These are phyloP conservation scores for Pilaira anomala DNA, from an alignment of 192 early-diverging fungal genomes.

Conservation along the genomic window DNA sequence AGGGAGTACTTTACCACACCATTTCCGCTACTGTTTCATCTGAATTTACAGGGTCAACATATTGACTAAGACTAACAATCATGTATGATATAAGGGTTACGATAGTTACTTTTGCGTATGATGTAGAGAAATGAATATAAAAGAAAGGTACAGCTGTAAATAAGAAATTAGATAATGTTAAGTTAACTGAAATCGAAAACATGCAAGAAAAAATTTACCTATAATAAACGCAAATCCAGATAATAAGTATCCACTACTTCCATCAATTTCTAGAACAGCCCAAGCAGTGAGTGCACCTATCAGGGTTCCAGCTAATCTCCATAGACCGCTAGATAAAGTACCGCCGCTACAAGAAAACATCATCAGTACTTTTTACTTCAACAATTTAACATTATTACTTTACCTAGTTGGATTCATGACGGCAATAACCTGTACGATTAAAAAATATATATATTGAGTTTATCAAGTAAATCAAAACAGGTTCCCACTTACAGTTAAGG, in stretches of 20 bases:
- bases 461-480: too few species aligned
- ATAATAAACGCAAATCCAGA: constrained; percentile 29
- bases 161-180: too few species aligned
- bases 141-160: constrained; percentile 29
- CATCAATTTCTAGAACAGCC: constrained; percentile 23
- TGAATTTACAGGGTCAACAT: constrained; percentile 19
- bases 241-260: constrained; percentile 24
- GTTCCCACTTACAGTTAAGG: constrained; percentile 34
- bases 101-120: constrained; percentile 28
- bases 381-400: background rate
- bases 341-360: constrained; percentile 35
- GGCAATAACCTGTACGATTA: constrained; percentile 13
- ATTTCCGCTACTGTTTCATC: constrained; percentile 22
- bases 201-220: constrained; percentile 20
- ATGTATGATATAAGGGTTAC: constrained; percentile 32
- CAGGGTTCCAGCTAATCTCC: constrained; percentile 47
- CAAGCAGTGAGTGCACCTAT: constrained; percentile 40
- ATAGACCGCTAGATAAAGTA: constrained; percentile 37
- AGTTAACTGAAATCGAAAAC: too few species aligned
- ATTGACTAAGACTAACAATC: constrained; percentile 24
- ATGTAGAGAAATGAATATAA: constrained; percentile 34
- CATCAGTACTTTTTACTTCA: background rate
- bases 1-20: constrained; percentile 24
- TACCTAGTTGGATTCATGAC: constrained; percentile 38
- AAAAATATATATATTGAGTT: too few species aligned